phyloP scores from a whole-genome alignment of 2,329 filamentous ascomycete species.

The Exophiala mesophila region DNA sequence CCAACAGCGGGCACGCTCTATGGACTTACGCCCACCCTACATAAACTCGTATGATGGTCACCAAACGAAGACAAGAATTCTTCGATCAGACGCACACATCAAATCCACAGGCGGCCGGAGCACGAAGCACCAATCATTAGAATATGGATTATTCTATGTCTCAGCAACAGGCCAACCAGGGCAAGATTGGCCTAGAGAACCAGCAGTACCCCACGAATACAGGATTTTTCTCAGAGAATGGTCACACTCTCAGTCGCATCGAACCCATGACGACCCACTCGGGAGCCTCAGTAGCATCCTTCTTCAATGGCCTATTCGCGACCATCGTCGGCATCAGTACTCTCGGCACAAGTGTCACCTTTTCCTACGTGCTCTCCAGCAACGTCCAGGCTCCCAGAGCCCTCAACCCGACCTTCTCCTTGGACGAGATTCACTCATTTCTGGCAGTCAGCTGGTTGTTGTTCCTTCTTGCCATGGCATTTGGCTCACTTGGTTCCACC shows the following conservation, averaged over 20 bases:
- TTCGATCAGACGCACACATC: no score
- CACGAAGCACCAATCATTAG: no score
- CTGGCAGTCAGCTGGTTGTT: slow-evolving; percentile 27
- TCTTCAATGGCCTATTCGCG: slow-evolving; percentile 27
- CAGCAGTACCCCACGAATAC: no score
- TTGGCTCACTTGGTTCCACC: slow-evolving; percentile 24
- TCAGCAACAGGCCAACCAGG: no score
- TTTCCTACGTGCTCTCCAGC: slow-evolving; percentile 27
- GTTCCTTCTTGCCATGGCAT: slow-evolving; percentile 26
- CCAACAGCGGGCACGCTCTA: no score
- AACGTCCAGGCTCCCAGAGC: slow-evolving; percentile 12
- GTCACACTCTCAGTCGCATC: slow-evolving; percentile 20
- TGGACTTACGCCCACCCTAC: no score
- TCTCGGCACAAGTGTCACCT: slow-evolving; percentile 26
- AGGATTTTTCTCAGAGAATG: slow-evolving; percentile 19
- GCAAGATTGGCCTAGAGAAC: no score
- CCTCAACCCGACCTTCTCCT: slow-evolving; percentile 11
- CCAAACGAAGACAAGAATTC: no score
- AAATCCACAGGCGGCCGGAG: no score
- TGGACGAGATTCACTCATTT: slow-evolving; percentile 19
- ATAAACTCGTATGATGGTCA: no score
- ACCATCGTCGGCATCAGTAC: slow-evolving; percentile 26
- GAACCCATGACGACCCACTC: slow-evolving; percentile 23
- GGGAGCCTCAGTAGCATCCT: slow-evolving; percentile 22
- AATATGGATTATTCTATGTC: no score